These are phyloP conservation scores for Hypoxylon intermedium DNA, from an alignment of 495 filamentous ascomycete genomes.

Conservation along the genomic window DNA sequence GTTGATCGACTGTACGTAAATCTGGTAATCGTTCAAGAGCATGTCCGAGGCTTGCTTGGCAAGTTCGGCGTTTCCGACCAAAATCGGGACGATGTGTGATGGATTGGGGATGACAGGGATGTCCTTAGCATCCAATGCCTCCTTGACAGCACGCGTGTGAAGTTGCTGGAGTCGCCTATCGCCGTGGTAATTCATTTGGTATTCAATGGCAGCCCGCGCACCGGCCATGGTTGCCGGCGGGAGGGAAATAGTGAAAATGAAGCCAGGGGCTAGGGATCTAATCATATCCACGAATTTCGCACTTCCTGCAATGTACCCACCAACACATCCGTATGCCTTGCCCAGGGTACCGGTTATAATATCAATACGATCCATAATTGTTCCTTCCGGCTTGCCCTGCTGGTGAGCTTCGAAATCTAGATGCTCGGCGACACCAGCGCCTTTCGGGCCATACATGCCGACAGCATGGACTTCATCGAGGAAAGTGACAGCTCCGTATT, in stretches of 20 bases:
- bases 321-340: conserved; percentile 97
- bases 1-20: conserved; percentile 99
- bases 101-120: conserved; percentile 99
- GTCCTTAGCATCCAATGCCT: conserved; percentile 72
- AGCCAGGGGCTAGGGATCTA: conserved; percentile 92
- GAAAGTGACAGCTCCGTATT: conserved; percentile 97
- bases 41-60: conserved; percentile 89
- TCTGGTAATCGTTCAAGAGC: conserved; percentile 83
- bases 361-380: conserved; percentile 92
- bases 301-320: conserved; percentile 94
- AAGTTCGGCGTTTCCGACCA: conserved; percentile 94
- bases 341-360: conserved; percentile 97
- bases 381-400: conserved; percentile 73
- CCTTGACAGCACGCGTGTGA: conserved; percentile 92
- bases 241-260: conserved; percentile 98
- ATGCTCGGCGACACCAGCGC: conserved; percentile 96
- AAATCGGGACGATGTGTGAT: conserved; percentile 90
- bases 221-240: conserved; percentile 97
- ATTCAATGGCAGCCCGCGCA: conserved; percentile 88
- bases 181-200: conserved; percentile 79
- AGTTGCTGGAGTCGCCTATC: conserved; percentile 92
- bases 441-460: conserved; percentile 97
- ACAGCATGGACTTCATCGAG: conserved; percentile 98
- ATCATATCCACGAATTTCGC: conserved; percentile 91
- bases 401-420: conserved; percentile 86